Percentiles rank a stretch among this genome's conserved stretches.
Conservation (phyloP, 1,139 yeast genomes). For the Hemisphaericaspora xylanilytica region DNA sequence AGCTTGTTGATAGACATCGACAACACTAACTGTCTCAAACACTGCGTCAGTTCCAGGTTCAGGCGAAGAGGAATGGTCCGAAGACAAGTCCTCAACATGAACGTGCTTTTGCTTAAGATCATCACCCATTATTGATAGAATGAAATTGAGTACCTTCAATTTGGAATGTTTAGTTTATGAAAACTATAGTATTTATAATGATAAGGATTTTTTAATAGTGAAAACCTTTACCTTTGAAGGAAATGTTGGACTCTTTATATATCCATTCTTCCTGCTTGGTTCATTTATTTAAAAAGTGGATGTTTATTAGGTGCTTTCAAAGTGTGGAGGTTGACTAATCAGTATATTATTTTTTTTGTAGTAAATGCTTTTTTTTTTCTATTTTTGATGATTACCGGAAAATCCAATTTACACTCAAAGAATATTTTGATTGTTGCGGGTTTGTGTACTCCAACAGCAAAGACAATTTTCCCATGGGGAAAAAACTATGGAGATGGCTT, state of each 20-base stretch:
- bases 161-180: not conserved
- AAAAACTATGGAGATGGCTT: too few relatives aligned
- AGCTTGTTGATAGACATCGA: constrained; percentile 13
- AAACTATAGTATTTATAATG: not conserved
- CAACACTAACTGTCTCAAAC: too few relatives aligned
- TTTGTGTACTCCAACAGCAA: too few relatives aligned
- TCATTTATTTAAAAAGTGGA: not conserved
- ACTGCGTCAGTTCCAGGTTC: too few relatives aligned
- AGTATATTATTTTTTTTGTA: too few relatives aligned
- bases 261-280: not conserved
- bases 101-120: constrained; percentile 4
- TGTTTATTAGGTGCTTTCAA: not conserved
- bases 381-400: not conserved
- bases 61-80: constrained; percentile 3
- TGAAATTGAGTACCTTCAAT: not conserved
- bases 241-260: not conserved
- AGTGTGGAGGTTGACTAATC: not conserved
- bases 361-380: too few relatives aligned
- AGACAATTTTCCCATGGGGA: not conserved
- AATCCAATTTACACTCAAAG: too few relatives aligned
- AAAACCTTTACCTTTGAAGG: not conserved
- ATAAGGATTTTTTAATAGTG: not conserved
- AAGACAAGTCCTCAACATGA: constrained; percentile 5
- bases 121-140: constrained; percentile 4
- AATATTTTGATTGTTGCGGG: not conserved